A percentile compares a stretch with the other conserved stretches of the same genome.
These are phyloP conservation scores for Euphorbia corollata DNA, from an alignment of 441 rosid genomes.

Conservation along the genomic window DNA sequence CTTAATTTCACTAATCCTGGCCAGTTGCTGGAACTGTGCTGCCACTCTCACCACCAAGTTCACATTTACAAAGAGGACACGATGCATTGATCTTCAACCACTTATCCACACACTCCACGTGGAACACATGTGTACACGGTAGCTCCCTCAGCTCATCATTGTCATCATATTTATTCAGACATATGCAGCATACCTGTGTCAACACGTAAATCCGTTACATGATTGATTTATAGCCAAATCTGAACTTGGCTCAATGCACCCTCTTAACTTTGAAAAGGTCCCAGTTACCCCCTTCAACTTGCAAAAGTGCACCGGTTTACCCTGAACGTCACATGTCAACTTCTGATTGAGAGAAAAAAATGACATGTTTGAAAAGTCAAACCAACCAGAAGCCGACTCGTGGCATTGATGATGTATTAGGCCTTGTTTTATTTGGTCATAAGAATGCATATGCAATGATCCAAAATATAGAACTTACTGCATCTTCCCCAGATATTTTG, in stretches of 20 bases:
- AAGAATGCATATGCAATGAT: background rate
- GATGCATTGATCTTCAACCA: slow-evolving; percentile 89
- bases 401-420: too few species aligned
- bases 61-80: slow-evolving; percentile 88
- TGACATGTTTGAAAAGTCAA: too few species aligned
- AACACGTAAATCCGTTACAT: too few species aligned
- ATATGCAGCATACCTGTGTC: slow-evolving; percentile 81
- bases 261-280: too few species aligned
- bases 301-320: too few species aligned
- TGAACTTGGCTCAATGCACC: too few species aligned
- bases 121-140: slow-evolving; percentile 76
- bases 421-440: background rate
- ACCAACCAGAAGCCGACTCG: too few species aligned
- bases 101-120: slow-evolving; percentile 80
- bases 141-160: slow-evolving; percentile 81
- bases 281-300: too few species aligned
- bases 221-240: too few species aligned
- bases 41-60: slow-evolving; percentile 59
- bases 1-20: background rate
- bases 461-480: slow-evolving; percentile 44
- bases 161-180: slow-evolving; percentile 71
- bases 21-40: background rate
- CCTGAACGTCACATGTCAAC: too few species aligned
- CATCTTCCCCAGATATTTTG: slow-evolving; percentile 84
- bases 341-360: too few species aligned